Evolutionary conservation across 805 yeast genomes (phyloP).

Genomic region (Scheffersomyces stipitis): DNA sequence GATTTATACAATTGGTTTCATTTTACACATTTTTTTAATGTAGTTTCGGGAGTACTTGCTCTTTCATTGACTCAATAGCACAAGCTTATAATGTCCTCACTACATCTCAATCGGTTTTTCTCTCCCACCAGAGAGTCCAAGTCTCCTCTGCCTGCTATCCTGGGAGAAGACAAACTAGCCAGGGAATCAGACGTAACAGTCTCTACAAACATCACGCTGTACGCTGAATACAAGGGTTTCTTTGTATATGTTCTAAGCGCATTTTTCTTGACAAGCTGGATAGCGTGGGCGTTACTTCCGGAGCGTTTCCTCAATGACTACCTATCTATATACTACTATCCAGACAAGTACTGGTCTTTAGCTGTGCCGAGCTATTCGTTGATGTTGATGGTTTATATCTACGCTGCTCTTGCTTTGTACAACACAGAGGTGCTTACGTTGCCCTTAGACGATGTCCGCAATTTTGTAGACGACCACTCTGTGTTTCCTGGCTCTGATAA

Average conservation of each 20-base stretch:
- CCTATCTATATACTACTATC: conserved; percentile 67
- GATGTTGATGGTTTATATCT: conserved; percentile 69
- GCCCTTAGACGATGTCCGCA: conserved; percentile 55
- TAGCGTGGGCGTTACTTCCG: conserved; percentile 73
- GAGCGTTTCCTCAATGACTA: conserved; percentile 46
- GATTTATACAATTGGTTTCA: too few species aligned
- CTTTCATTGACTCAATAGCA: too few species aligned
- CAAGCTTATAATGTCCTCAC: not conserved
- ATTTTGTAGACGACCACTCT: conserved; percentile 68
- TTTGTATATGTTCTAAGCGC: conserved; percentile 72
- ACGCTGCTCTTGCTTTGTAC: conserved; percentile 68
- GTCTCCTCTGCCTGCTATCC: conserved; percentile 49
- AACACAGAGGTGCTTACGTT: conserved; percentile 75
- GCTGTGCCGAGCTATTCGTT: conserved; percentile 72
- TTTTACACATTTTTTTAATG: too few species aligned
- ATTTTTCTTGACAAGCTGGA: conserved; percentile 42
- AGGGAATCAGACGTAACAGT: conserved; percentile 67
- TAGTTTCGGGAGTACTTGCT: too few species aligned
- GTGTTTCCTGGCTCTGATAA: conserved; percentile 23
- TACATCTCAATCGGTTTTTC: conserved; percentile 56
- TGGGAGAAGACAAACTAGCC: conserved; percentile 50
- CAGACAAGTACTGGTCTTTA: conserved; percentile 90
- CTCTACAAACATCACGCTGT: conserved; percentile 51
- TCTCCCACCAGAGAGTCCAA: conserved; percentile 62
- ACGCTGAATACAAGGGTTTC: conserved; percentile 85